These are phyloP conservation scores for Lunularia cruciata DNA, from an alignment of 225 moss, liverwort and hornwort species.

Conservation along the genomic window DNA sequence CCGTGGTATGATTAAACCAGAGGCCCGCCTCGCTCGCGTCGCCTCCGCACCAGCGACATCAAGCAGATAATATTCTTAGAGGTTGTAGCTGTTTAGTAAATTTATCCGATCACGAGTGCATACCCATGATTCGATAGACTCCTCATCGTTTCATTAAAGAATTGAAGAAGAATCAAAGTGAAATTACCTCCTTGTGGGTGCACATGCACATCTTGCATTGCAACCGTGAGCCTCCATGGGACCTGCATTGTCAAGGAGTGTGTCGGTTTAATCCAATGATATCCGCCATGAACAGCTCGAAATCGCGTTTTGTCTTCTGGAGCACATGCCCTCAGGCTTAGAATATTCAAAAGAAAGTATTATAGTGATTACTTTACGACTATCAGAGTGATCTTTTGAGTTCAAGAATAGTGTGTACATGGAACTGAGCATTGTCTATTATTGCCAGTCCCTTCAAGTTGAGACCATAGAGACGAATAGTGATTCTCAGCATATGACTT, in stretches of 20 bases:
- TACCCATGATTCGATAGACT: neutral
- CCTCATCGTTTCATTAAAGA: neutral
- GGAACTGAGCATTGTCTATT: neutral
- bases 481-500: neutral
- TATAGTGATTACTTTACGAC: neutral
- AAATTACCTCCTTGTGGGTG: neutral
- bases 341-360: neutral
- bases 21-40: neutral
- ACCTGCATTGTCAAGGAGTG: neutral
- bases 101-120: neutral
- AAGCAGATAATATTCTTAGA: neutral
- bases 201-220: slow-evolving; percentile 14
- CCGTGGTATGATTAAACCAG: neutral
- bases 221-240: neutral
- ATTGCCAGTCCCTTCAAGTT: neutral
- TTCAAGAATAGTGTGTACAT: neutral
- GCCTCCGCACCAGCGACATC: neutral
- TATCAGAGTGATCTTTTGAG: neutral
- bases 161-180: neutral
- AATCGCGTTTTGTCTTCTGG: slow-evolving; percentile 4
- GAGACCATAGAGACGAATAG: neutral
- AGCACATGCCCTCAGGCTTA: neutral
- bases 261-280: slow-evolving; percentile 8
- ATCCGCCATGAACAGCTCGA: slow-evolving; percentile 1
- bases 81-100: neutral